A percentile compares a stretch with the other conserved stretches of the same genome.
These are phyloP conservation scores for Colletotrichum sp. DNA, from an alignment of 2,329 filamentous ascomycete genomes.

Conservation along the genomic window DNA sequence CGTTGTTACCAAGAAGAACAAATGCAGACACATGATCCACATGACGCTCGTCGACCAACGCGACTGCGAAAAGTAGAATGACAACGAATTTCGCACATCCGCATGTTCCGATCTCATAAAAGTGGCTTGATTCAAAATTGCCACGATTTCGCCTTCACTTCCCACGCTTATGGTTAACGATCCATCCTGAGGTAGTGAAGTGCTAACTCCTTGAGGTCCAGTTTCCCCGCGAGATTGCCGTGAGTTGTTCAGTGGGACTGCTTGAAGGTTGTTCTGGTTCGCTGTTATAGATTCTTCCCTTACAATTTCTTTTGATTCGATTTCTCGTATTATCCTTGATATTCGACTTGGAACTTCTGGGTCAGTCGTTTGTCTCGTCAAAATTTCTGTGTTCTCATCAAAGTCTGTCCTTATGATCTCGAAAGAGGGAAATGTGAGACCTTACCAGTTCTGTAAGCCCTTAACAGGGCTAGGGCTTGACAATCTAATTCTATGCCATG, in stretches of 20 bases:
- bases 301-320: neutral
- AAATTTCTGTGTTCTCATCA: neutral
- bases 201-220: accelerated
- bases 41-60: neutral
- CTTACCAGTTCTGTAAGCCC: neutral
- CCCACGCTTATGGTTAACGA: neutral
- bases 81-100: neutral
- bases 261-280: neutral
- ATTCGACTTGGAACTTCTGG: neutral
- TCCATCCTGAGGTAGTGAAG: neutral
- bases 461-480: neutral
- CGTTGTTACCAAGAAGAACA: neutral
- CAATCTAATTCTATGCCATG: too few relatives aligned
- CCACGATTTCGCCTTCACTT: neutral
- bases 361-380: neutral
- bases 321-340: neutral
- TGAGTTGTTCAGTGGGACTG: neutral
- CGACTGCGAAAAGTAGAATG: neutral
- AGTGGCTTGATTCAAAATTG: neutral
- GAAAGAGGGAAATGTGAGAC: neutral
- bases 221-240: accelerated
- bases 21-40: neutral
- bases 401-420: too few relatives aligned
- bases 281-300: neutral
- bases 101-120: neutral